Evolutionary conservation across 2,329 filamentous ascomycete genomes (phyloP), one percentile per base, ranked within the genome.

Genomic region (Pyrenophora tritici-repentis): DNA sequence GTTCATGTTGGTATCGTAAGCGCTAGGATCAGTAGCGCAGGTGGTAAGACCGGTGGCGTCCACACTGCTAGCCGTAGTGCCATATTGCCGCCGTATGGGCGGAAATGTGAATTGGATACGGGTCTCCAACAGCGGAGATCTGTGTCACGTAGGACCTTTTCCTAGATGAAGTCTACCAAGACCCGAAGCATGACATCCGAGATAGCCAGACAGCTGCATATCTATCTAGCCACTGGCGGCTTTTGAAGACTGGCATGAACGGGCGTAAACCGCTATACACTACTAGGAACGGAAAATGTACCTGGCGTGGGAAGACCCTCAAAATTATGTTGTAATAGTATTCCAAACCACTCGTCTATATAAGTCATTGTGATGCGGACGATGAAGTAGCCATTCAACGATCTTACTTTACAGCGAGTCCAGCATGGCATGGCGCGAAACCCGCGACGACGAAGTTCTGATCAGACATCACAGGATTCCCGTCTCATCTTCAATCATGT

Each of bases 401-500:
- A 36, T 37, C 45, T 37, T 16, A 35, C n/a, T 41, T 37, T 3
- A 42, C 12, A 20, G 16, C 17, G 22, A 40, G 35, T 17, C 2
- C 6, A 37, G 14, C 4, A 48, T 48, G 17, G 10, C 13, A 42
- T 33, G 2, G 12, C 12, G 44, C 4, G 5, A 55, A 29, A 39
- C 51, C 9, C 17, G 42, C 29, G 39, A 55, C n/a, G 17, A 51
- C 4, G 17, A 51, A 20, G 6, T 55, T 42, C 17, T 1, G 4
- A 34, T 51, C 17, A 3, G 47, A 38, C 6, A 48, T 22, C 7
- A 9, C 22, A 18, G 8, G 3, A 52, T 48, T 43, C 35, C 52
- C 13, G 6, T 55, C 29, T 52, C 29, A 10, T 40, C 46, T 33
- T 57, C 20, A 17, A 34, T 50, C 3, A 57, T 54, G 18, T 40